Evolutionary conservation across 2,329 filamentous ascomycete species (phyloP).

Genomic region (Ophiostoma novo-ulmi): DNA sequence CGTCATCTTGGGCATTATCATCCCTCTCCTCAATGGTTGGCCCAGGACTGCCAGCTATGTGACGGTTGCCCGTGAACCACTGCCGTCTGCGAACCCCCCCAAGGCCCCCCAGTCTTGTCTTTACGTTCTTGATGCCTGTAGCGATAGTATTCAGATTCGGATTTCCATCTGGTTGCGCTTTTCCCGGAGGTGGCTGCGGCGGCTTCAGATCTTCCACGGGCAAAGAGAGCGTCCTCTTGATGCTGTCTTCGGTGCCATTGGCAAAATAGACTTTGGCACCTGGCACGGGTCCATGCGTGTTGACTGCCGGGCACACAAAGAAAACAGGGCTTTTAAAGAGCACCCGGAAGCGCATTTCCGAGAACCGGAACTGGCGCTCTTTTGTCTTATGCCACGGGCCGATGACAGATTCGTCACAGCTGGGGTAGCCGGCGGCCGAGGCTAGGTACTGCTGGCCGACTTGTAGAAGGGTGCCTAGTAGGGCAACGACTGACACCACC

Average conservation of each 20-base stretch:
- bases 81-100: not conserved
- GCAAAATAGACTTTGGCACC: constrained; percentile 36
- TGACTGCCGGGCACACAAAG: constrained; percentile 43
- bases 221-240: constrained; percentile 18
- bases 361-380: constrained; percentile 38
- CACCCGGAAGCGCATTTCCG: constrained; percentile 47
- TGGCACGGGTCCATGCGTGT: constrained; percentile 36
- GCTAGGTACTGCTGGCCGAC: constrained; percentile 48
- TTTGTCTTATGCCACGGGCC: constrained; percentile 43
- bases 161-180: not conserved
- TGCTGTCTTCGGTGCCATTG: constrained; percentile 37
- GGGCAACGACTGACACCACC: constrained; percentile 44
- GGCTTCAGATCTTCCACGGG: not conserved
- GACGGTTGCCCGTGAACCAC: not conserved
- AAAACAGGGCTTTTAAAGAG: constrained; percentile 48
- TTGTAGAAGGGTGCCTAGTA: constrained; percentile 44
- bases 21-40: not conserved
- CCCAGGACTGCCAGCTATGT: not conserved
- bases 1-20: not conserved
- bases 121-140: not conserved
- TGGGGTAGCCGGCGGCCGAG: constrained; percentile 46
- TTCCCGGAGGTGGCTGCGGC: not conserved
- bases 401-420: constrained; percentile 46
- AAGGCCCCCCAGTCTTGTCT: not conserved
- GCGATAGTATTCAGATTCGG: not conserved